Evolutionary conservation across 768 basidiomycete species (phyloP), one percentile per base, ranked within the genome.

Genomic region (Trametes punicea): DNA sequence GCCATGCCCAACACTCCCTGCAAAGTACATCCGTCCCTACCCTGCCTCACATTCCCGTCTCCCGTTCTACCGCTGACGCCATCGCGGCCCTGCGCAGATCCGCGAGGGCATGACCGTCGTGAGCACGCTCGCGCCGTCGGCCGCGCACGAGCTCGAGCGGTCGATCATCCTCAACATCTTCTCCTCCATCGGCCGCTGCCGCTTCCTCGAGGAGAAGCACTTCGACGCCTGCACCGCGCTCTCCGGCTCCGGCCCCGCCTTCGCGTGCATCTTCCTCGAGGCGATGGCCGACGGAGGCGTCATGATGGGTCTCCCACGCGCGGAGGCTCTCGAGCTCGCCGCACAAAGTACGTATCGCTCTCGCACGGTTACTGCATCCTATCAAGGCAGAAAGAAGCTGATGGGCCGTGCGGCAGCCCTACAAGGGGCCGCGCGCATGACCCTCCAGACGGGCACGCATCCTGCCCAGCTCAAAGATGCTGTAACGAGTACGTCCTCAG

Each of bases 1-100:
- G 91, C 93, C 10, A 99, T 99, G 97, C 95, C 97, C 61, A 99
- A 99, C 68, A 98, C 96, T 2, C 94, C 97, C 18, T 93, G 90
- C 75, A 91, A 91, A 71, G 96, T 94, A 58, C 56, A 81, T 62
- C 21, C 11, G 21, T 15, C 36, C 23, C 16, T 13, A 13, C 16
- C 20, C 41, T 21, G 13, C n/a, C 34, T 9, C 10, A 21, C 39
- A 44, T 27, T 5, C 29, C 11, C 40, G 15, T 9, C 23, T 11
- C 54, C 36, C 16, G n/a, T n/a, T n/a, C 15, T n/a, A 2, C 6
- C 36, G 15, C 8, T 10, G 8, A 23, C 47, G 25, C 42, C 7
- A 50, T 26, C 34, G 29, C 13, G 10, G 39, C 48, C 30, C 31
- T 10, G 30, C 42, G 45, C 59, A 99, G 97, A 98, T 99, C 68